Base-by-base conservation (phyloP, 441 rosid species). In the Sinapis alba region DNA sequence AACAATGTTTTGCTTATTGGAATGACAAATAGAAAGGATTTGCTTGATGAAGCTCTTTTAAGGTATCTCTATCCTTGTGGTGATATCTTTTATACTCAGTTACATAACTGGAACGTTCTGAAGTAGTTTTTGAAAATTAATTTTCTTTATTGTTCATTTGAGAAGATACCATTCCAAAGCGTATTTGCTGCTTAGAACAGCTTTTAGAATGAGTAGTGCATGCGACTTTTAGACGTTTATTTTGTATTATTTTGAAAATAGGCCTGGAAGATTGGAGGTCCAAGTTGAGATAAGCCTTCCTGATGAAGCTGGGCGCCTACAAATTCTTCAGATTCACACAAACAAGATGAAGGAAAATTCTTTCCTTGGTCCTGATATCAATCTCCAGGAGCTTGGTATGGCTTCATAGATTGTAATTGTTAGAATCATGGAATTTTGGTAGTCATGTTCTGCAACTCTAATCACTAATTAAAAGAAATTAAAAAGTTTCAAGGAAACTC, bases 261-360 rank as follows among this genome's bases (percentile, higher is more conserved):
- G 99, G 82, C 98, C 98, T 43, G 99, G 98, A 81, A 87, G 99
- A 64, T 81, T 93, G 83, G 99, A 96, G 83, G 99, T 93, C 80
- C 99, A 96, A 84, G 91, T 96, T 75, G 98, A 96, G 90, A 96
- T 96, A 79, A 91, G 96, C 84, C 99, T 96, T 87, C 99, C 97
- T n/a, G 99, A 96, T 89, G 99, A 96, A 88, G 84, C 86, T 76
- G 99, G 99, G 83, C 98, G 98, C 36, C 70, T 93, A 68, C 99
- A 93, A 83, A 96, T 96, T 79, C 94, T 96, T 83, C 89, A 96
- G 79, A 96, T 96, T 85, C 98, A 93, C 81, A 96, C 99, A 18
- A 96, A 86, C 86, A 93, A 89, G 83, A 96, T 96, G 99, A 96
- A 89, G 81, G 99, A 96, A 80, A 96, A 86, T 80, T 96, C 99